Evolutionary conservation across 768 basidiomycete species (phyloP), one percentile per base, ranked within the genome.

Genomic region (Leucosporidium scottii): DNA sequence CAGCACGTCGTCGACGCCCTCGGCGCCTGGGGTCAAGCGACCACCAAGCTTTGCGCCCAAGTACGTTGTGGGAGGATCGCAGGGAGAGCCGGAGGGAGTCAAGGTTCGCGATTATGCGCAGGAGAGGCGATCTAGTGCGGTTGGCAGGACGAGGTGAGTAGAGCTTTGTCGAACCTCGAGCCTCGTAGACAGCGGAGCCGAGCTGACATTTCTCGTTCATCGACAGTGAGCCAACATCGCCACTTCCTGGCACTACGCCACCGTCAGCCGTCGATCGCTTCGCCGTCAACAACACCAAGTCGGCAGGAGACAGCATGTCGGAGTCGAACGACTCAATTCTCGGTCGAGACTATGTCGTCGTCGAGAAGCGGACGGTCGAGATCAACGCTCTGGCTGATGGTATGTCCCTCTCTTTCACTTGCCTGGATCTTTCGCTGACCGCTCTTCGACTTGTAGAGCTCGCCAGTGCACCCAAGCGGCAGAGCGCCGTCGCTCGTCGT

Each of bases 341-440:
- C 13, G 78, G 77, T 1, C 75, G 75, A 61, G 94, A 98, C 75
- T 99, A 99, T 74, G 94, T 98, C 0, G 84, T 99, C 1, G 90
- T 98, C 1, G 93, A 88, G 53, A 92, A 99, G 62, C 83, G 87
- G 59, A 90, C 90, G 2, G 89, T 97, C 3, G 93, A 98, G 76
- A 91, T 97, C 77, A 91, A 91, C 76, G 85, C 86, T 21, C 85
- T 91, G 4, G 88, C 94, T 2, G 94, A 98, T 80, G 93, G 93
- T 89, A n/a, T n/a, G n/a, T n/a, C n/a, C n/a, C n/a, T n/a, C n/a
- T n/a, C n/a, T n/a, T n/a, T n/a, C n/a, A n/a, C n/a, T n/a, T n/a
- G n/a, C n/a, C n/a, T n/a, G n/a, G n/a, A n/a, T n/a, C n/a, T n/a
- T n/a, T n/a, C n/a, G n/a, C n/a, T n/a, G n/a, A n/a, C n/a, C n/a